phyloP scores from a whole-genome alignment of 768 basidiomycete species.

The Kwoniella pini region DNA sequence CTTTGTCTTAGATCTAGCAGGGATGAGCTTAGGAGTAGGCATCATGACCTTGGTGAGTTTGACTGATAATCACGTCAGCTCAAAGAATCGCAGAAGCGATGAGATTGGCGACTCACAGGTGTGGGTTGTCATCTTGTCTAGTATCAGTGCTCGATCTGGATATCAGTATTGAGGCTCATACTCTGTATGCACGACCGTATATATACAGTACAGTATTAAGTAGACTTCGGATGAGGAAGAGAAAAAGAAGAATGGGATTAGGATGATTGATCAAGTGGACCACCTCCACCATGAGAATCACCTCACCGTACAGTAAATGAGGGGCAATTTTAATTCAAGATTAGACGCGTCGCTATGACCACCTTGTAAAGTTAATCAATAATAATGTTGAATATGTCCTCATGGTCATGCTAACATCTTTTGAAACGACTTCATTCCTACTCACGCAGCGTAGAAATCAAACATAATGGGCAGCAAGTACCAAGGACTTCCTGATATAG shows the following conservation, averaged over 20 bases:
- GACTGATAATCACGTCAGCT: not conserved
- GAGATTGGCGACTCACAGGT: not conserved
- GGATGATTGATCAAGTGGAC: constrained; percentile 1
- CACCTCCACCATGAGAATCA: constrained; percentile 11
- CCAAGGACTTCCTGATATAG: constrained; percentile 53
- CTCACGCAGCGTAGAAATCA: not conserved
- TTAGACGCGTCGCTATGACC: constrained; percentile 17
- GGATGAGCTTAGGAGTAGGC: constrained; percentile 1
- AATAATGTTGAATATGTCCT: not conserved
- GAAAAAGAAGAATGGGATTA: not conserved
- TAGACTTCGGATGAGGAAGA: too few relatives aligned
- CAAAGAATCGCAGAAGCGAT: not conserved
- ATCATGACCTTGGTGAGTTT: constrained; percentile 6
- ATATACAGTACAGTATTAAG: too few relatives aligned
- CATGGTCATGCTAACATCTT: too few relatives aligned
- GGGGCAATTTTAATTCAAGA: not conserved
- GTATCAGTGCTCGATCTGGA: too few relatives aligned
- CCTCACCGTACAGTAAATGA: not conserved
- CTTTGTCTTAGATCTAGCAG: not conserved
- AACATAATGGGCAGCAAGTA: constrained; percentile 46
- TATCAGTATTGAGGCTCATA: too few relatives aligned
- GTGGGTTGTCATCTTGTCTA: not conserved
- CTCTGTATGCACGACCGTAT: too few relatives aligned
- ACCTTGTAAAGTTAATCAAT: not conserved
- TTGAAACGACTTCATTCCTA: too few relatives aligned